Conservation (phyloP, 768 basidiomycete genomes). For the Lyophyllum decastes region DNA sequence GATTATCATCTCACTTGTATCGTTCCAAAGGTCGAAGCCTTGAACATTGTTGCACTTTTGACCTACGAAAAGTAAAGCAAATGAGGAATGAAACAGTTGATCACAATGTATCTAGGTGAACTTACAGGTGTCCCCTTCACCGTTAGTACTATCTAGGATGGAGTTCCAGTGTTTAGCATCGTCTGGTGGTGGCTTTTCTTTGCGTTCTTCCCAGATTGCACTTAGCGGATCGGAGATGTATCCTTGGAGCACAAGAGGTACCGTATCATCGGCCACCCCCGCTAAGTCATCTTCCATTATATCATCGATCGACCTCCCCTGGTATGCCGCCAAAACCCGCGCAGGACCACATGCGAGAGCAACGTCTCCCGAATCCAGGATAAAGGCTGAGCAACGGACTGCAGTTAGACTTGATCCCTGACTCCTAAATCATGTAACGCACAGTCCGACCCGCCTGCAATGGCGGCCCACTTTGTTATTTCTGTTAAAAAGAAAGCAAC, state of each 20-base stretch:
- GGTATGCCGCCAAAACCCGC: slow-evolving; percentile 13
- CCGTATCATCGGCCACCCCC: not conserved
- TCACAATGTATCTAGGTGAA: not conserved
- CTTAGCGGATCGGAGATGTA: slow-evolving; percentile 18
- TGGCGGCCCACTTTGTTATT: slow-evolving; percentile 4
- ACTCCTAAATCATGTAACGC: not conserved
- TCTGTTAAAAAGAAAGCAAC: slow-evolving; percentile 15
- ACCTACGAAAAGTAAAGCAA: slow-evolving; percentile 8
- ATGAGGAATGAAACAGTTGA: no score
- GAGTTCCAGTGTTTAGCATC: slow-evolving; percentile 19
- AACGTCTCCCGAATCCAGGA: not conserved
- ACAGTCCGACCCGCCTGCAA: not conserved
- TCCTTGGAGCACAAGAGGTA: not conserved
- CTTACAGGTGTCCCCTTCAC: slow-evolving; percentile 17
- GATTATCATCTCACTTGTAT: slow-evolving; percentile 14
- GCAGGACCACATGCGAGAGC: not conserved
- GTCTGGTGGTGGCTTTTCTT: slow-evolving; percentile 16
- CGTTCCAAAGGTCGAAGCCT: slow-evolving; percentile 19
- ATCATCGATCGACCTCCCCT: not conserved
- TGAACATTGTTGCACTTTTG: slow-evolving; percentile 11
- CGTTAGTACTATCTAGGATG: slow-evolving; percentile 14
- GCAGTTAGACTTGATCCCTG: not conserved
- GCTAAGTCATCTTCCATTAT: not conserved
- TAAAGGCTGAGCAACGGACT: not conserved
- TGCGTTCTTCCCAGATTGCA: slow-evolving; percentile 20